Evolutionary conservation across 129 eudicot genomes (phyloP), one percentile per base, ranked within the genome.

Genomic region (Chrysanthemum makinoi): DNA sequence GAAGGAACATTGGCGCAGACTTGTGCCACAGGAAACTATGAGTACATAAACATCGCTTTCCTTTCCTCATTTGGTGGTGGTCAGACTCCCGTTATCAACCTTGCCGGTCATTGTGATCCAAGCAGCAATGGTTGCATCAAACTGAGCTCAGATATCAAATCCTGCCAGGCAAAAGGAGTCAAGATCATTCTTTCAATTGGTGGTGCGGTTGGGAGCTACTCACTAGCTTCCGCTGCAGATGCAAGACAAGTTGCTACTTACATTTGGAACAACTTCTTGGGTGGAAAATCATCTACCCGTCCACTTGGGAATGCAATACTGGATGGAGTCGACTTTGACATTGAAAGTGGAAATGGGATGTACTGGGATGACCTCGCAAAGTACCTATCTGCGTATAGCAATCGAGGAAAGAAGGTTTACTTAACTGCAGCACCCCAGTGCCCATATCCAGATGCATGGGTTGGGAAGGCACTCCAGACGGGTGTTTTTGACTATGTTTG

Each of bases 271-370:
- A 82, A 78, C 60, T 82, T 72, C 65, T 70, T 82, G 26, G 83
- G 86, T 49, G 83, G 86, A 46, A 18, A 49, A 5, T 78, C 86
- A 10, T 52, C 70, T 48, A 50, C 74, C 6, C 80, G 86, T 16
- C 86, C 86, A 35, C 75, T 82, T n/a, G 86, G 86, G 1, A 70
- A 64, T 8, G 77, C 80, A 0, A 75, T 82, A 46, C 53, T 82
- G 75, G 86, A 82, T 61, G 83, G 86, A 28, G 69, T 82, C 14
- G 86, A 82, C 62, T 82, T 82, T 70, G 86, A 78, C 63, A 82
- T 82, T 3, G 86, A 82, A 51, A 59, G 60, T 28, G 83, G 86
- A 53, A 47, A 81, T 11, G 62, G 69, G 8, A 46, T 46, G 43
- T 17, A 78, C 57, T 82, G 62, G 70, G 83, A 74, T 69, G 75